phyloP scores from a whole-genome alignment of 768 basidiomycete species.

The Mrakia gelida region DNA sequence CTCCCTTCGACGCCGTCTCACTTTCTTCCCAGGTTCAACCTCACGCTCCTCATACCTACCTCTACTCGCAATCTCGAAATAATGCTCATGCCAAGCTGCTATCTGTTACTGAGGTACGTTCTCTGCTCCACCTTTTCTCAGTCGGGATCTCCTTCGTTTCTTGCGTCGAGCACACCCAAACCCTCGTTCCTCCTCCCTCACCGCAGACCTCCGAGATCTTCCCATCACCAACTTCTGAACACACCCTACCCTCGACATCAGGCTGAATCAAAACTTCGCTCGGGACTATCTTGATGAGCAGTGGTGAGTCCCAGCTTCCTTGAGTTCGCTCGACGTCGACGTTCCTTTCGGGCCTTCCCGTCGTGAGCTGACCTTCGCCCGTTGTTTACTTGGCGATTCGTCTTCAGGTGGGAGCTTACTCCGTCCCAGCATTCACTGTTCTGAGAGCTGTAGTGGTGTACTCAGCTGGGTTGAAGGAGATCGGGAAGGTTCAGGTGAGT shows the following conservation, averaged over 20 bases:
- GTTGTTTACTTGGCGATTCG: no score
- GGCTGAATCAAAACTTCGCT: slow-evolving; percentile 21
- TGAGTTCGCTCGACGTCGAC: no score
- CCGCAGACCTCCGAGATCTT: background rate
- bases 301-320: no score
- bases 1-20: background rate
- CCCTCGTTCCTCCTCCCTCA: no score
- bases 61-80: slow-evolving; percentile 16
- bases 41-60: background rate
- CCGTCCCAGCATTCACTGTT: no score
- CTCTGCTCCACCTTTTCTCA: no score
- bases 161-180: background rate
- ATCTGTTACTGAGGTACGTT: slow-evolving; percentile 23
- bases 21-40: slow-evolving; percentile 3
- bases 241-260: background rate
- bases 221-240: background rate
- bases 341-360: no score
- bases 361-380: no score
- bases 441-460: no score
- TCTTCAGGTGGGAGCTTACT: no score
- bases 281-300: no score
- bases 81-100: slow-evolving; percentile 26
- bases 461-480: no score
- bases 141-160: background rate
- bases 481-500: background rate